phyloP scores from a whole-genome alignment of 1,284 basidiomycete species.

The Volvariella surrecta region DNA sequence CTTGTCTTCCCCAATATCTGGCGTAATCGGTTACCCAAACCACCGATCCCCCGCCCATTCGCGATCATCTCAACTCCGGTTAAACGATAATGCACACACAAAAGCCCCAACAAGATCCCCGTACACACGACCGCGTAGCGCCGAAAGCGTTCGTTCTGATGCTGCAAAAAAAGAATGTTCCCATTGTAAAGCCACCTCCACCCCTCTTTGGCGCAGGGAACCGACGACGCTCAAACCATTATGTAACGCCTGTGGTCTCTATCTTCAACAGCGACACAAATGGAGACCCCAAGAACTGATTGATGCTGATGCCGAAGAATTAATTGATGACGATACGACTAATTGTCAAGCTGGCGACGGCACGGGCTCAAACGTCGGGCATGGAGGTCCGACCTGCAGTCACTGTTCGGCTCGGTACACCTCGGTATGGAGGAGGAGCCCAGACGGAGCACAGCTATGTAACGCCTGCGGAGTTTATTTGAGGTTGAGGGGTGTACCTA shows the following conservation, averaged over 20 bases:
- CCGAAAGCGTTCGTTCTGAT: conserved; percentile 18
- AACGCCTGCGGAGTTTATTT: conserved; percentile 43
- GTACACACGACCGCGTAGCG: conserved; percentile 14
- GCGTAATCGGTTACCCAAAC: no score
- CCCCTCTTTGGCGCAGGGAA: conserved; percentile 40
- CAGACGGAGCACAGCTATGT: conserved; percentile 37
- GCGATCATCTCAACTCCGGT: no score
- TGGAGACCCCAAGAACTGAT: conserved; percentile 40
- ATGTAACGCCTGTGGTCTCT: conserved; percentile 41
- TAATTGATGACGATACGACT: conserved; percentile 27
- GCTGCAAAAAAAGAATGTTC: conserved; percentile 32
- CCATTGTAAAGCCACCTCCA: conserved; percentile 36
- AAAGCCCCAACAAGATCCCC: conserved; percentile 13
- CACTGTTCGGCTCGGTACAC: conserved; percentile 39
- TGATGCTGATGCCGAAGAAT: conserved; percentile 35
- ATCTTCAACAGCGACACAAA: conserved; percentile 37
- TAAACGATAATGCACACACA: conserved; percentile 5
- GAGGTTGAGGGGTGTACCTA: conserved; percentile 33
- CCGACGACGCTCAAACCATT: conserved; percentile 33
- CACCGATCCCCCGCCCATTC: no score
- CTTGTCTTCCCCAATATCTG: no score
- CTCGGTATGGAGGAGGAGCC: conserved; percentile 40
- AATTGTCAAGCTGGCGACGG: conserved; percentile 18
- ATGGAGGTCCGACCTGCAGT: conserved; percentile 28
- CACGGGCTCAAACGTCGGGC: no score